phyloP scores from a whole-genome alignment of 768 basidiomycete species.

The Gloeophyllum trabeum region DNA sequence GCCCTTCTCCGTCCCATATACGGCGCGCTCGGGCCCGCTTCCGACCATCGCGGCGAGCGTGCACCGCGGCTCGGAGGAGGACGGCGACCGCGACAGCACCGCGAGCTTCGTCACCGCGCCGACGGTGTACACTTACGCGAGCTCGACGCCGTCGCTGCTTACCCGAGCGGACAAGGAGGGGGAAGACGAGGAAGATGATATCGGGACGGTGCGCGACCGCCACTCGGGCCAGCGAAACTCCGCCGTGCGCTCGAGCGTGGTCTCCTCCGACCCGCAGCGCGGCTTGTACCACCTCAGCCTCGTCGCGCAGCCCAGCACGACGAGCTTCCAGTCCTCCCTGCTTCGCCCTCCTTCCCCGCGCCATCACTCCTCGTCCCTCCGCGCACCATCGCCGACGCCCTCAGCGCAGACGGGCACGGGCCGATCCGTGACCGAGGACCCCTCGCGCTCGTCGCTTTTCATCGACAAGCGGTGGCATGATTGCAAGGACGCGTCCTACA shows the following conservation, averaged over 20 bases:
- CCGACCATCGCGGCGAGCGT: neutral
- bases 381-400: too few species aligned
- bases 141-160: constrained; percentile 1
- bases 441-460: neutral
- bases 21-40: neutral
- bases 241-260: too few species aligned
- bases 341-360: too few species aligned
- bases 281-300: too few species aligned
- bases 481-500: neutral
- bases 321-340: too few species aligned
- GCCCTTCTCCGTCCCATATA: constrained; percentile 23
- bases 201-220: neutral
- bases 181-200: constrained; percentile 1
- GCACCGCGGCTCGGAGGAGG: neutral
- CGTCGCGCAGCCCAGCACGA: too few species aligned
- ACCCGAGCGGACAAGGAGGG: constrained; percentile 4
- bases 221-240: neutral
- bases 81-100: neutral
- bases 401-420: too few species aligned
- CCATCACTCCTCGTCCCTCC: too few species aligned
- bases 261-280: too few species aligned
- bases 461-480: neutral
- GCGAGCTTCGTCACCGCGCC: constrained; percentile 22
- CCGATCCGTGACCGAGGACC: too few species aligned
- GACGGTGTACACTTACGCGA: constrained; percentile 7